Base-by-base conservation (phyloP, 140 eudicot genomes). In the Flaveria floridana region DNA sequence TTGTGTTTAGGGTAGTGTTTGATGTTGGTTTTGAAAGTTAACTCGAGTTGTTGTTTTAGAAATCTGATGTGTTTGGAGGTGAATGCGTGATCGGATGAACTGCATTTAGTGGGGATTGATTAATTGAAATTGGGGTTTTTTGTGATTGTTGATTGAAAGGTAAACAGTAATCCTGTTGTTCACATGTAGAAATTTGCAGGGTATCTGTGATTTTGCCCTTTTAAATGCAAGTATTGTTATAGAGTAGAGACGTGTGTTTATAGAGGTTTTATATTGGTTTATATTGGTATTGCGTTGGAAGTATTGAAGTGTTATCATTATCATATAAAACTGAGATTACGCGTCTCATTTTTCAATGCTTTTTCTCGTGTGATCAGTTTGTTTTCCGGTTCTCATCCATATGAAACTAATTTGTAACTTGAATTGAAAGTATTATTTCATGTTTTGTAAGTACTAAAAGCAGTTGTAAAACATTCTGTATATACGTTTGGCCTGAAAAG, bases 31-130 rank as follows among this genome's bases (percentile, higher is more conserved):
- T 74, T 61, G 20, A 42, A 25, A 25, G 23, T 61, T 51, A 61
- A 70, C 61, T 70, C 21, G 71, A 59, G 75, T 77, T 21, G 21
- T 23, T 34, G 53, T 57, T 69, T 47, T 47, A 62, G 50, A 5
- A 56, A 76, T 76, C 26, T 53, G 21, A 28, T 21, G 39, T 51
- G 5, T 63, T 34, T 21, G 70, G 70, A 47, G 6, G 61, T 59
- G 7, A 65, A 50, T 44, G 69, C 19, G 56, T 75, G 79, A 75
- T 74, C 7, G 42, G 71, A 74, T 62, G 62, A 47, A 63, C n/a
- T 19, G 48, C 72, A 75, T 56, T 13, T 19, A 15, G 56, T 15
- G 18, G 2, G 28, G 10, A 21, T 34, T 48, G 19, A 70, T 13
- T 7, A 77, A 37, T 34, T 19, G 2, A 18, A 68, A 23, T 78